Conservation (phyloP, 2,329 filamentous ascomycete genomes). For the Fusarium vanettenii region DNA sequence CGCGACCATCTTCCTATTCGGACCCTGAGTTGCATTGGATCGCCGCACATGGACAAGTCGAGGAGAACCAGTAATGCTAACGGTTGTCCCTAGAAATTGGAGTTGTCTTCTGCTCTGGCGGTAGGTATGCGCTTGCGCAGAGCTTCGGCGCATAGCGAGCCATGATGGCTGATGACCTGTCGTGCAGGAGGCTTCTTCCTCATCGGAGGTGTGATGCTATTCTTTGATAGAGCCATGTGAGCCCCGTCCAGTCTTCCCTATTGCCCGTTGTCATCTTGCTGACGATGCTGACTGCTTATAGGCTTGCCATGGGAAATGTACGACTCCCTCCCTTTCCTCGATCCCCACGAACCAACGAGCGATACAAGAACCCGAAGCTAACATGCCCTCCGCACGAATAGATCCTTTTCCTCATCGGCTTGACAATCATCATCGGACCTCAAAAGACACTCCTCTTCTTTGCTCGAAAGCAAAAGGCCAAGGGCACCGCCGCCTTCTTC, state of each 20-base stretch:
- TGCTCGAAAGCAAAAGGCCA: slow-evolving; percentile 90
- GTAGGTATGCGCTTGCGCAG: slow-evolving; percentile 67
- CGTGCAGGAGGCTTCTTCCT: slow-evolving; percentile 89
- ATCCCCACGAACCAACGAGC: slow-evolving; percentile 21
- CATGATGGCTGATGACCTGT: slow-evolving; percentile 28
- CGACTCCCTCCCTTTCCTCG: slow-evolving; percentile 41
- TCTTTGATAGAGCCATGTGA: slow-evolving; percentile 97
- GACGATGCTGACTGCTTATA: slow-evolving; percentile 81
- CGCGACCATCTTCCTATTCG: not conserved
- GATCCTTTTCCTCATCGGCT: slow-evolving; percentile 97
- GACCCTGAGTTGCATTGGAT: not conserved
- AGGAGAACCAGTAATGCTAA: slow-evolving; percentile 44
- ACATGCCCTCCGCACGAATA: slow-evolving; percentile 50
- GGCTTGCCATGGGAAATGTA: slow-evolving; percentile 98
- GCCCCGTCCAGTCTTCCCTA: slow-evolving; percentile 46
- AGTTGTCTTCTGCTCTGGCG: slow-evolving; percentile 96
- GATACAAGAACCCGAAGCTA: slow-evolving; percentile 26
- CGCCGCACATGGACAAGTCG: not conserved
- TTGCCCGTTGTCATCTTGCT: slow-evolving; percentile 74
- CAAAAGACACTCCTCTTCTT: slow-evolving; percentile 95
- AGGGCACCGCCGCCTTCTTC: slow-evolving; percentile 90
- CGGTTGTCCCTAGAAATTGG: slow-evolving; percentile 79
- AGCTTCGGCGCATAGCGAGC: slow-evolving; percentile 35
- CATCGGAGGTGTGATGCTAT: slow-evolving; percentile 91
- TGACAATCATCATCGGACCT: slow-evolving; percentile 94